Evolutionary conservation across 305 asterid genomes (phyloP).

Genomic region (Rubia balearica): DNA sequence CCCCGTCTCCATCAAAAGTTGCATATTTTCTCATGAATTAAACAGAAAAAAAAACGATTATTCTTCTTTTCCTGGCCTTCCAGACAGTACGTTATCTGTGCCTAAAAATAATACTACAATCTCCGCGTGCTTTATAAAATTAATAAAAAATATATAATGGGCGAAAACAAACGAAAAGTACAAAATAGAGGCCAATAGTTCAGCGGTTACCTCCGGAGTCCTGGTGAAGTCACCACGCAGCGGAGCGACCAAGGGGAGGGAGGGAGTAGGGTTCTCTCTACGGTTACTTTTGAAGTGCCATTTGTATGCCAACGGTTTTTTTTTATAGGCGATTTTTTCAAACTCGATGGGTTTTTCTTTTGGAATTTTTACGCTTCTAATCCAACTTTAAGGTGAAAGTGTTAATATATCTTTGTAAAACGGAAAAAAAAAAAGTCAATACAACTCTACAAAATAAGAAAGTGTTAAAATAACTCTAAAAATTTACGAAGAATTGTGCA

Average conservation of each 20-base stretch:
- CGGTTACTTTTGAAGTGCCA: background rate
- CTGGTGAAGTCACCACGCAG: background rate
- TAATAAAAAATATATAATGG: background rate
- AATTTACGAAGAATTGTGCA: no score
- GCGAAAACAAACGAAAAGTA: background rate
- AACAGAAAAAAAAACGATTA: background rate
- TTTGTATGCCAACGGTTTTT: background rate
- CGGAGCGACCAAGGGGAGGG: background rate
- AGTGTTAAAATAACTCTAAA: no score
- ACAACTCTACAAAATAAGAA: no score
- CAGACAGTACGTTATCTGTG: background rate
- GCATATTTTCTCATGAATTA: background rate
- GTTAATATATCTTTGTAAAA: no score
- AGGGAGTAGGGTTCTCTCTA: slow-evolving; percentile 1
- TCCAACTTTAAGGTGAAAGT: no score
- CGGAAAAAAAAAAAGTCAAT: no score
- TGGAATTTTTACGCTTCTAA: background rate
- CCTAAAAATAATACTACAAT: background rate
- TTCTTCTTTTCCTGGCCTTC: background rate
- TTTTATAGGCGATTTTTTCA: background rate
- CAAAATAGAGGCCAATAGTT: background rate
- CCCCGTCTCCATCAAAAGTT: background rate
- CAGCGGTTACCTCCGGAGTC: background rate
- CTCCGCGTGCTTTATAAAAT: background rate
- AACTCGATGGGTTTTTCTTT: background rate